Base-by-base conservation (phyloP, 2,329 filamentous ascomycete genomes). In the Thielaviopsis musarum region DNA sequence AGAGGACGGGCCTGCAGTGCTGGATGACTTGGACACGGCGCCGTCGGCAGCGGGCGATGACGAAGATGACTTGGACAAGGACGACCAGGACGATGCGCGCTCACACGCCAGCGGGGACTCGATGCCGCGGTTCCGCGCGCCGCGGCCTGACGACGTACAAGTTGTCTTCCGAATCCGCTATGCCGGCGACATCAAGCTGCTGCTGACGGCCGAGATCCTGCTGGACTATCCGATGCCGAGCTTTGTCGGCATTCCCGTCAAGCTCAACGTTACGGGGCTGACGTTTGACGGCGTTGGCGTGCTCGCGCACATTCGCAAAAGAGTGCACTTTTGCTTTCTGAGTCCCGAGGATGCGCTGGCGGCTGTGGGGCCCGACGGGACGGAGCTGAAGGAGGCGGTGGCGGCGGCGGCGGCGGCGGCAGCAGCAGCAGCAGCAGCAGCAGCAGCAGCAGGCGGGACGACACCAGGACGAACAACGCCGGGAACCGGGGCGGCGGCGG, bases 201-300 rank as follows among this genome's bases (percentile, higher is more conserved):
- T 90, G 62, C 77, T 98, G 56, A 97, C 93, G 24, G 91, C 93
- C 0, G 91, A 97, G 71, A 95, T 98, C 51, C 76, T 97, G 34
- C 83, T 98, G 38, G 93, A 98, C 71, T 98, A 98, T 69, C 93
- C 93, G 0, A 97, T 97, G 88, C 91, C 91, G 49, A 95, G 88
- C 73, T 98, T 98, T 67, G 91, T 97, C 2, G 90, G 91, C 13
- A 91, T 98, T 62, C 93, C 93, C 1, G 79, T 98, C 54, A 91
- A 93, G 70, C 77, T 98, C 26, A 95, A 91, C 69, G 94, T 98
- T 65, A 97, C 93, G 0, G 93, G 93, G 0, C 73, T 98, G 62
- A 90, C 87, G 0, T 98, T 98, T 72, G 91, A 98, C 68, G 93
- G 93, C 0, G 88, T 97, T 10, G 91, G 91, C 0, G 88, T 97